Conservation (phyloP, 2,329 filamentous ascomycete genomes). For the Fusarium sp. region DNA sequence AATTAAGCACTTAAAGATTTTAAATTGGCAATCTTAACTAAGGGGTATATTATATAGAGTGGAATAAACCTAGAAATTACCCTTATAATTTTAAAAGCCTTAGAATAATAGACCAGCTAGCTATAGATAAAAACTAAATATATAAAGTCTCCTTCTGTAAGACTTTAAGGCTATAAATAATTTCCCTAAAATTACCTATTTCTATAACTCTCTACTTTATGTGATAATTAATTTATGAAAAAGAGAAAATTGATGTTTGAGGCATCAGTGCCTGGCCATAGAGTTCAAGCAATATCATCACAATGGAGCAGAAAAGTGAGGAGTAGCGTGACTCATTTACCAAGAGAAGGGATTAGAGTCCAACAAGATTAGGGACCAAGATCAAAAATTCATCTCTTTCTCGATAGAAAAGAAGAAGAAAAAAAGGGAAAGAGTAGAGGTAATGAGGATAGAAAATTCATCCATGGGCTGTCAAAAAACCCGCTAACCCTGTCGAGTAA, state of each 20-base stretch:
- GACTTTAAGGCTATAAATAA: no score
- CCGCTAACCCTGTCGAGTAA: constrained; percentile 32
- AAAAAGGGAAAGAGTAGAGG: background rate
- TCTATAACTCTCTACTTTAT: no score
- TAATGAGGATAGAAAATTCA: constrained; percentile 22
- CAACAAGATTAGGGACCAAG: background rate
- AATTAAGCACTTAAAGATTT: no score
- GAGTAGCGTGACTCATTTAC: constrained; percentile 13
- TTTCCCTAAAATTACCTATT: no score
- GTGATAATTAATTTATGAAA: constrained; percentile 9
- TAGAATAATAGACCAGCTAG: no score
- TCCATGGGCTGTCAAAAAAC: constrained; percentile 17
- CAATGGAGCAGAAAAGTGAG: constrained; percentile 7
- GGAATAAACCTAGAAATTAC: no score
- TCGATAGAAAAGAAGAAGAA: constrained; percentile 9
- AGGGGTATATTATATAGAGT: no score
- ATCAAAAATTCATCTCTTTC: constrained; percentile 1
- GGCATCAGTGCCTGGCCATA: constrained; percentile 9
- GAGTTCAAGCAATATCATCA: constrained; percentile 25
- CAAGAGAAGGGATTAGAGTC: constrained; percentile 2
- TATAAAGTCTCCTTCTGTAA: no score
- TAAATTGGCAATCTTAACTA: no score
- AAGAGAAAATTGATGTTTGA: constrained; percentile 1
- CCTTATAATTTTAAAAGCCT: no score
- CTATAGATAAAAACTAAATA: no score